A percentile compares a stretch with the other conserved stretches of the same genome.
These are phyloP conservation scores for Trypanosoma theileri DNA, from an alignment of 208 protist species.

Conservation along the genomic window DNA sequence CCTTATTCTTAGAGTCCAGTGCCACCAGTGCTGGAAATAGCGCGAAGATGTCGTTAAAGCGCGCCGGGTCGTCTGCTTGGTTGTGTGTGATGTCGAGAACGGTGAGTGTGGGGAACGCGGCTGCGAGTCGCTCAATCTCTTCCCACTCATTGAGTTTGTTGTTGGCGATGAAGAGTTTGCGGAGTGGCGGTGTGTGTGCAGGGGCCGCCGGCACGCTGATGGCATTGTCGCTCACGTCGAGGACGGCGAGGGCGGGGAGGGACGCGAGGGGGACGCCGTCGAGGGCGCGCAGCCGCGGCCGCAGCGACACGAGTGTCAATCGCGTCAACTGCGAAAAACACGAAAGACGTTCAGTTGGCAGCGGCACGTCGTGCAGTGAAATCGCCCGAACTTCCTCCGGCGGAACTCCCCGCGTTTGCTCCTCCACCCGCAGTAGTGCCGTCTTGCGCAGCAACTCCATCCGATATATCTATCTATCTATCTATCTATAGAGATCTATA, in stretches of 20 bases:
- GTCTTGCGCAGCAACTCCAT: conserved; percentile 82
- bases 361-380: conserved; percentile 62
- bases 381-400: conserved; percentile 57
- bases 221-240: conserved; percentile 87
- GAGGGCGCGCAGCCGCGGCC: conserved; percentile 47
- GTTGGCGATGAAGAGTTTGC: conserved; percentile 67
- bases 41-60: conserved; percentile 50
- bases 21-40: conserved; percentile 52
- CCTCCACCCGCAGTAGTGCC: conserved; percentile 62
- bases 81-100: conserved; percentile 72
- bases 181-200: conserved; percentile 32
- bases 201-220: conserved; percentile 37
- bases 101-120: conserved; percentile 58
- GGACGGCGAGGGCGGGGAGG: conserved; percentile 43
- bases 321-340: conserved; percentile 54
- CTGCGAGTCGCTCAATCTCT: conserved; percentile 56
- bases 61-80: conserved; percentile 39
- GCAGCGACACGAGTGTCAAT: conserved; percentile 65
- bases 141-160: conserved; percentile 51
- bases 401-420: conserved; percentile 52
- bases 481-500: conserved; percentile 1
- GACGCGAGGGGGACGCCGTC: conserved; percentile 31
- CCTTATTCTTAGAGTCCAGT: conserved; percentile 50
- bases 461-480: background rate
- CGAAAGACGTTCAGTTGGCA: conserved; percentile 45